Conservation (phyloP, 257 asterid species). For the Scutellaria barbata region DNA sequence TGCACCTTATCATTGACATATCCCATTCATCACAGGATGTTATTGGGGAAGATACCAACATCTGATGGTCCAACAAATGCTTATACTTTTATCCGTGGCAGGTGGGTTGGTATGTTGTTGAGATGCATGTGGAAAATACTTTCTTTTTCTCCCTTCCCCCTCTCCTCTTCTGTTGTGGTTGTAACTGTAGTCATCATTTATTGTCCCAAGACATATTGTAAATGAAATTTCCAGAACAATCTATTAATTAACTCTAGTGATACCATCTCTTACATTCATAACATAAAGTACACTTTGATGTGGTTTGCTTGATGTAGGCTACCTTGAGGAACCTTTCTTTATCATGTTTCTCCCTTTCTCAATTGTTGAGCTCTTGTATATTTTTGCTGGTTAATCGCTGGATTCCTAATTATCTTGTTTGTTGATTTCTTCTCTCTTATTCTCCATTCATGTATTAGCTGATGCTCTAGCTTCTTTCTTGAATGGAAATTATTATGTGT, state of each 20-base stretch:
- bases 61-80: constrained; percentile 84
- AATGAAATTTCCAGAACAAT: constrained; percentile 7
- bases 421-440: constrained; percentile 30
- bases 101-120: constrained; percentile 84
- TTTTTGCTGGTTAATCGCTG: constrained; percentile 16
- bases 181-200: constrained; percentile 20
- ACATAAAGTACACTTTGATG: constrained; percentile 17
- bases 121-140: constrained; percentile 48
- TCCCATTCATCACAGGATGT: constrained; percentile 89
- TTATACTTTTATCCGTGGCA: constrained; percentile 81
- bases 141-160: constrained; percentile 19
- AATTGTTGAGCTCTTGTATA: constrained; percentile 15
- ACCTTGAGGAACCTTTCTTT: constrained; percentile 27
- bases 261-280: constrained; percentile 16
- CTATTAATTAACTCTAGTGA: constrained; percentile 19
- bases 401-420: constrained; percentile 20
- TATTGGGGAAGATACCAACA: constrained; percentile 95
- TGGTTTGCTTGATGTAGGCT: constrained; percentile 32
- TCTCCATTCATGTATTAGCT: constrained; percentile 32
- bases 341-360: neutral
- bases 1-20: constrained; percentile 66
- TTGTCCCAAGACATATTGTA: constrained; percentile 29
- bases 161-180: constrained; percentile 36
- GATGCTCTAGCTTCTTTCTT: constrained; percentile 15
- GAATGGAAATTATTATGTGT: constrained; percentile 30